phyloP scores from a whole-genome alignment of 768 basidiomycete genomes.

The Russula ochroleuca region DNA sequence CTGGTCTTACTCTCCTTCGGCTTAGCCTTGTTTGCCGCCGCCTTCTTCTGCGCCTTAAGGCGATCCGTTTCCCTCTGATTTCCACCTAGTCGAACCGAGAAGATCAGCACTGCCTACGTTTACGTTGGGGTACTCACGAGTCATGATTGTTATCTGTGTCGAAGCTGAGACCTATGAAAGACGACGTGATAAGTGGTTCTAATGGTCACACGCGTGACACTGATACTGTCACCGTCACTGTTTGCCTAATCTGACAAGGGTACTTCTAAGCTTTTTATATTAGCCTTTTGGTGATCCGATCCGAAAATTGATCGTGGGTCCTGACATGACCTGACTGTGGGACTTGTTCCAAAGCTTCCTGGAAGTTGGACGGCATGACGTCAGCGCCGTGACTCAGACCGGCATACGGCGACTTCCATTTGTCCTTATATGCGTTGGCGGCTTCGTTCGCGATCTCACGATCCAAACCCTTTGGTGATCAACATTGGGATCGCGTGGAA shows the following conservation, averaged over 20 bases:
- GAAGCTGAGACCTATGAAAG: background rate
- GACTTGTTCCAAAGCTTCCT: constrained; percentile 13
- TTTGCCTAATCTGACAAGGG: constrained; percentile 14
- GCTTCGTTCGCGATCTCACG: constrained; percentile 13
- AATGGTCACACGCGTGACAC: constrained; percentile 9
- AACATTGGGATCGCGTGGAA: constrained; percentile 5
- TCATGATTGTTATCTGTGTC: constrained; percentile 20
- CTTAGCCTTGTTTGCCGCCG: constrained; percentile 51
- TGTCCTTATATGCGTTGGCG: constrained; percentile 24
- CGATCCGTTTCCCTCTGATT: constrained; percentile 80
- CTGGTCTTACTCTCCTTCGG: constrained; percentile 62
- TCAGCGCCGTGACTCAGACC: constrained; percentile 24
- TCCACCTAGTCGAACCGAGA: constrained; percentile 48
- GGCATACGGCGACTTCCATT: constrained; percentile 22
- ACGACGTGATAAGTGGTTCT: constrained; percentile 6
- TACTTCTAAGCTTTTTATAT: constrained; percentile 23
- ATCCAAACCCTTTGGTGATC: constrained; percentile 4
- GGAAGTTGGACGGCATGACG: constrained; percentile 22
- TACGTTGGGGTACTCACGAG: constrained; percentile 17
- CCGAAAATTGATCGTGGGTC: constrained; percentile 28
- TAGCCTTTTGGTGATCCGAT: constrained; percentile 27
- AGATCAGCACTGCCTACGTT: background rate
- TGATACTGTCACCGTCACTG: constrained; percentile 3
- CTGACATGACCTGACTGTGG: constrained; percentile 17
- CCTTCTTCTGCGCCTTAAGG: constrained; percentile 68